These are phyloP conservation scores for Porogramme epimiltina DNA, from an alignment of 1,284 basidiomycete species.

Conservation along the genomic window DNA sequence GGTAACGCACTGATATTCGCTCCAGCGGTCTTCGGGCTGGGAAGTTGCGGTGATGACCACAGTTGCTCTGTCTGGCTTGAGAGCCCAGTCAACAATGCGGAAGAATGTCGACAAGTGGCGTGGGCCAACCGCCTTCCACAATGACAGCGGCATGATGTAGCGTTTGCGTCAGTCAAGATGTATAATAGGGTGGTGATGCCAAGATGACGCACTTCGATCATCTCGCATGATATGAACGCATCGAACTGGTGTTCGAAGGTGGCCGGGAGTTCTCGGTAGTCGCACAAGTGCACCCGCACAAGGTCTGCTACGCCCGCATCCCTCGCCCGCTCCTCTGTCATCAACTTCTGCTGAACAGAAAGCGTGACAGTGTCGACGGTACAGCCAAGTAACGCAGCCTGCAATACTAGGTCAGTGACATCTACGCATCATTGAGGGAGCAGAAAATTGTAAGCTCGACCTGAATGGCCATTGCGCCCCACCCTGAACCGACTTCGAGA, in stretches of 20 bases:
- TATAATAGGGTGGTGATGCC: too few species aligned
- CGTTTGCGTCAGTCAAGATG: neutral
- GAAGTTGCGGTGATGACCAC: slow-evolving; percentile 79
- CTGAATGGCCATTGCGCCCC: slow-evolving; percentile 87
- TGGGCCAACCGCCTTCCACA: slow-evolving; percentile 18
- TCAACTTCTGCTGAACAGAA: slow-evolving; percentile 78
- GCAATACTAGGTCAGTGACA: neutral
- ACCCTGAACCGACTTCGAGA: slow-evolving; percentile 86
- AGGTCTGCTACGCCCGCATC: slow-evolving; percentile 66
- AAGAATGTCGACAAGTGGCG: slow-evolving; percentile 68
- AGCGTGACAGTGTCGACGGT: slow-evolving; percentile 85
- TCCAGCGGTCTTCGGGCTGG: slow-evolving; percentile 75
- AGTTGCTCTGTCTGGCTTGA: slow-evolving; percentile 69
- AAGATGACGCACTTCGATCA: slow-evolving; percentile 59
- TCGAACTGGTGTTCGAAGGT: slow-evolving; percentile 80
- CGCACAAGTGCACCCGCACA: slow-evolving; percentile 81
- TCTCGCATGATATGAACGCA: slow-evolving; percentile 83
- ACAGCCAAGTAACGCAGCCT: slow-evolving; percentile 70
- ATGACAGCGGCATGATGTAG: too few species aligned
- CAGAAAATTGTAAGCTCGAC: slow-evolving; percentile 37
- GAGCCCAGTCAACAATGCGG: slow-evolving; percentile 73
- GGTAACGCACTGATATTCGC: slow-evolving; percentile 58
- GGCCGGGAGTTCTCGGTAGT: slow-evolving; percentile 79
- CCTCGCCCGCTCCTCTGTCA: slow-evolving; percentile 77
- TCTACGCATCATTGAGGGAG: neutral